Evolutionary conservation across 129 eudicot genomes (phyloP).

Genomic region (Centaurea solstitialis): DNA sequence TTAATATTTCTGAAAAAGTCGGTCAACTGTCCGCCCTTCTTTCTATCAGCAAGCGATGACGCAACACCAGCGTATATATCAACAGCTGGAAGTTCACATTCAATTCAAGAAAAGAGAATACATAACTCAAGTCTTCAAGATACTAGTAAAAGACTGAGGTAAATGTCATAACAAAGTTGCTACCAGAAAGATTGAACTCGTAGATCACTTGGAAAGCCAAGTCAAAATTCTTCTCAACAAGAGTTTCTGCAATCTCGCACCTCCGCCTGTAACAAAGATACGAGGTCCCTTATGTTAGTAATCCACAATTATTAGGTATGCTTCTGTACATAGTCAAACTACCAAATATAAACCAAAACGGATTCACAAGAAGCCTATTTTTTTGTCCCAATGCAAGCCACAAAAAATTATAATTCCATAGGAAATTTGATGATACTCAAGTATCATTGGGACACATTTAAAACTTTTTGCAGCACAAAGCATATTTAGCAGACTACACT

Average conservation of each 20-base stretch:
- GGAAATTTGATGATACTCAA: too few species aligned
- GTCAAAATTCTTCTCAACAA: constrained; percentile 87
- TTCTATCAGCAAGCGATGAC: constrained; percentile 96
- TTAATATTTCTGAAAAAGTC: constrained; percentile 94
- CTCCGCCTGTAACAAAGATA: constrained; percentile 63
- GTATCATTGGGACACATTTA: too few species aligned
- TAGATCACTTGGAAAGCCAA: constrained; percentile 92
- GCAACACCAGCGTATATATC: constrained; percentile 99
- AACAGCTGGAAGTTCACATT: constrained; percentile 61
- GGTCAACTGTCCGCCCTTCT: constrained; percentile 85
- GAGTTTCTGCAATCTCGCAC: constrained; percentile 94
- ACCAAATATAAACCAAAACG: background rate
- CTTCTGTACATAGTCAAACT: background rate
- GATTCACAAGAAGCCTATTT: background rate
- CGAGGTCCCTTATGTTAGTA: constrained; percentile 5
- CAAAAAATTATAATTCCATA: too few species aligned
- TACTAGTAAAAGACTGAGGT: background rate
- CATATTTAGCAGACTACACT: background rate
- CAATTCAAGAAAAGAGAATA: constrained; percentile 16
- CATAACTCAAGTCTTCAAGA: constrained; percentile 10
- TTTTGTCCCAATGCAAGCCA: too few species aligned
- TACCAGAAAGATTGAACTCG: constrained; percentile 92
- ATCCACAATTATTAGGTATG: background rate
- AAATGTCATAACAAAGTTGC: background rate
- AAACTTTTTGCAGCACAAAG: background rate